These are phyloP conservation scores for Phytophthora pisi DNA, from an alignment of 352 stramenopile species.

Conservation along the genomic window DNA sequence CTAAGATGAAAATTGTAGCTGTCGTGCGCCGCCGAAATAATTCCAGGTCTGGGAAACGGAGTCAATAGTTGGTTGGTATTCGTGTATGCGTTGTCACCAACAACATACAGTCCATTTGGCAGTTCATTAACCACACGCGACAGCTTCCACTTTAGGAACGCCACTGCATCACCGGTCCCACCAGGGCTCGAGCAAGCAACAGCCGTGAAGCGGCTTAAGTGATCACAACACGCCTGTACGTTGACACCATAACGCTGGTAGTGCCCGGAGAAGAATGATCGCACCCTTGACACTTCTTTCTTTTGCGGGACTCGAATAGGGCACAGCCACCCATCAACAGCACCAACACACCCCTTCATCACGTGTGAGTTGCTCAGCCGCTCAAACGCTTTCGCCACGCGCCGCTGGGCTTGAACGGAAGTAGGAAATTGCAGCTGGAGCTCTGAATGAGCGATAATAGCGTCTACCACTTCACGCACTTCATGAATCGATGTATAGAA, in stretches of 20 bases:
- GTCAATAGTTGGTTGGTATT: too few species aligned
- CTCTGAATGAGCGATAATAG: background rate
- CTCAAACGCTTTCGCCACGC: background rate
- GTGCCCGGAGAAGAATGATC: background rate
- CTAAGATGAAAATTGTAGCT: too few species aligned
- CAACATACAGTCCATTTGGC: too few species aligned
- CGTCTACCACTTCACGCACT: background rate
- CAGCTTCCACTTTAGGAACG: too few species aligned
- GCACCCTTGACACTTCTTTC: background rate
- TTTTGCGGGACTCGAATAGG: background rate
- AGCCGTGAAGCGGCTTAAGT: background rate
- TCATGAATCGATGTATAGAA: background rate
- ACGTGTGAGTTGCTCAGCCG: background rate
- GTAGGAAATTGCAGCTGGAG: background rate
- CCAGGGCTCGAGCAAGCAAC: background rate
- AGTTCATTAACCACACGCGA: too few species aligned
- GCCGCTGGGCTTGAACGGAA: background rate
- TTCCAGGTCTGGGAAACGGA: too few species aligned
- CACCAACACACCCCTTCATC: background rate
- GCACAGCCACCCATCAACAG: background rate
- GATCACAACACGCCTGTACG: background rate
- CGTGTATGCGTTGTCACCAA: too few species aligned
- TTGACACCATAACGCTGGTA: background rate
- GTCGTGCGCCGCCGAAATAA: too few species aligned
- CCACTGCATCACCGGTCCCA: background rate